Percentiles rank a stretch among this genome's conserved stretches.
Evolutionary conservation across 164 flowering plant species (phyloP).

Genomic region (Vitis rupestris): DNA sequence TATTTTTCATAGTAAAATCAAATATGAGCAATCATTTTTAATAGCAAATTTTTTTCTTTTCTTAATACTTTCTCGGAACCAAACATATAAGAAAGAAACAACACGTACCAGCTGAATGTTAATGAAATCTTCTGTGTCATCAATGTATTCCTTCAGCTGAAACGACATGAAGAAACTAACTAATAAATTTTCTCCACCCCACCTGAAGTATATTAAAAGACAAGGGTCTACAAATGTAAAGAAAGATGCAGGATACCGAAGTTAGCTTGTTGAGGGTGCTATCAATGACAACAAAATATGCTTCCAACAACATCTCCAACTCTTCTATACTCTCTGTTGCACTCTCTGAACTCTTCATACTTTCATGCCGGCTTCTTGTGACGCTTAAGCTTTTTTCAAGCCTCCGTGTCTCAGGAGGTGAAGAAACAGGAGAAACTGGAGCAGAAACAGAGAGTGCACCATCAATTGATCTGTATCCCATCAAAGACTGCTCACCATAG

Average conservation of each 20-base stretch:
- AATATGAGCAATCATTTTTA: too few relatives aligned
- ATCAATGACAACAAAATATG: conserved; percentile 86
- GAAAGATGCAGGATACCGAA: conserved; percentile 51
- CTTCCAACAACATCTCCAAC: conserved; percentile 92
- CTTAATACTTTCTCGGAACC: too few relatives aligned
- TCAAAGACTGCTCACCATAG: conserved; percentile 75
- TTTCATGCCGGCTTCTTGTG: conserved; percentile 82
- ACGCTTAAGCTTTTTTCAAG: conserved; percentile 84
- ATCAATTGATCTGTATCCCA: conserved; percentile 60
- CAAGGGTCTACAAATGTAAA: not conserved
- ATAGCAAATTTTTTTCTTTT: too few relatives aligned
- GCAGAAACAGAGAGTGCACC: conserved; percentile 73
- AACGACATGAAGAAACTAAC: conserved; percentile 14
- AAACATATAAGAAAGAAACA: not conserved
- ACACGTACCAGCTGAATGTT: conserved; percentile 83
- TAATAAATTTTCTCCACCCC: not conserved
- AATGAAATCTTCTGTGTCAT: conserved; percentile 79
- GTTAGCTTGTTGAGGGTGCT: conserved; percentile 90
- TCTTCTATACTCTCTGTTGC: conserved; percentile 67
- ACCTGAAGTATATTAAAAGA: not conserved
- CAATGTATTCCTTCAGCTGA: conserved; percentile 89
- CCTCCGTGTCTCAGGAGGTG: conserved; percentile 68
- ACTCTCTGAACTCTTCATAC: conserved; percentile 73
- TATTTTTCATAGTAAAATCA: too few relatives aligned
- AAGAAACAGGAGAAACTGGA: conserved; percentile 93